Evolutionary conservation across 2,329 filamentous ascomycete genomes (phyloP), one percentile per base, ranked within the genome.

Genomic region (Colletotrichum lini): DNA sequence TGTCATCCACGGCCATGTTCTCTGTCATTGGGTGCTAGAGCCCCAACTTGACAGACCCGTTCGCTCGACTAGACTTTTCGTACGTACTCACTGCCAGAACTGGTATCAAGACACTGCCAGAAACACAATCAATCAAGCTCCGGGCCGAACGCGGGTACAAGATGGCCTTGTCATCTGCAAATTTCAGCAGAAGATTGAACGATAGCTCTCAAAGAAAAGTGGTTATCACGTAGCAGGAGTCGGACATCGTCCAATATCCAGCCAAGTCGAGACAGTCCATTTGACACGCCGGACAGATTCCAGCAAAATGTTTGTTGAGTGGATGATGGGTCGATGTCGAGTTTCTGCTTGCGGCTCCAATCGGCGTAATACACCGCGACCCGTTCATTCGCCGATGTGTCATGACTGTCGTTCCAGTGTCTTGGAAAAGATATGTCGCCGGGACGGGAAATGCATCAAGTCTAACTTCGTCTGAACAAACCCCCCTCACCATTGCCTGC

Each of bases 401-500:
- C 47, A 26, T 50, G 13, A 30, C 45, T 26, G n/a, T 26, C 44
- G n/a, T 18, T 23, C 45, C 9, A 12, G 35, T n/a, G 30, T 45
- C 23, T 50, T 21, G 26, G 10, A 21, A 7, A 49, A 61, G 38
- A 61, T 45, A 1, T 40, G 21, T n/a, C 30, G 45, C 30, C 59
- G n/a, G 42, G 21, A 62, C 45, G 26, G 45, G 16, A 62, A 50
- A 42, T 35, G 44, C 45, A 40, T 42, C 30, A 60, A 23, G 18
- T 50, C 16, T 8, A 35, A 35, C 45, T 42, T 61, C 45, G n/a
- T 30, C 40, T n/a, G 30, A n/a, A 26, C n/a, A 62, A 18, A 4
- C 5, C 9, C 15, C n/a, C 38, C 23, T 38, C 12, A 50, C 45
- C 35, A 49, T 13, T 49, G 44, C 45, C 58, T 38, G 18, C 15